Conservation (phyloP, 176 grass and related monocot species). For the Tillandsia fasciculata region DNA sequence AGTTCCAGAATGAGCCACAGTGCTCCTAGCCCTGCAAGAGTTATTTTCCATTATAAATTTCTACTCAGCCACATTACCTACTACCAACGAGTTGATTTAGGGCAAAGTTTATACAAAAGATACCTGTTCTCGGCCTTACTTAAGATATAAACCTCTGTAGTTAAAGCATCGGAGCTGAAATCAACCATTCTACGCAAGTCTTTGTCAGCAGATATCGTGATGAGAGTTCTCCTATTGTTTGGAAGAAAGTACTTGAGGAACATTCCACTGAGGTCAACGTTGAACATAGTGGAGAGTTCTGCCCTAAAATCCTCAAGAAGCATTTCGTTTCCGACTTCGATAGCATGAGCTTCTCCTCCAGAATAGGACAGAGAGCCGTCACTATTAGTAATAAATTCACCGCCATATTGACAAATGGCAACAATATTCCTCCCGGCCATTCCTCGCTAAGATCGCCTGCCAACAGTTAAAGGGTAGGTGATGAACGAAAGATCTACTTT, state of each 20-base stretch:
- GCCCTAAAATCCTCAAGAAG: conserved; percentile 60
- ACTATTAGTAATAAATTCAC: conserved; percentile 60
- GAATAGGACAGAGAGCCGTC: conserved; percentile 73
- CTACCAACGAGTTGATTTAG: neutral
- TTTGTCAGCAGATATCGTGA: conserved; percentile 78
- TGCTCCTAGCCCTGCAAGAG: conserved; percentile 43
- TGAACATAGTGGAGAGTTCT: conserved; percentile 73
- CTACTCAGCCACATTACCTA: neutral
- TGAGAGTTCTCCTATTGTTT: conserved; percentile 69
- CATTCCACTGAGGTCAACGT: conserved; percentile 56
- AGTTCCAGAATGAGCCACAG: conserved; percentile 42
- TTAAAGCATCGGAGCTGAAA: conserved; percentile 59
- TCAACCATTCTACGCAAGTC: conserved; percentile 96
- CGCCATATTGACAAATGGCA: conserved; percentile 84
- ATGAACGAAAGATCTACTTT: neutral
- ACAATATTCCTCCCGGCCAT: conserved; percentile 31
- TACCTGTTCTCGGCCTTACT: conserved; percentile 78
- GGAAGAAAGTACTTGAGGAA: conserved; percentile 92
- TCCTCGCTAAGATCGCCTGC: neutral
- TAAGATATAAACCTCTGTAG: conserved; percentile 72
- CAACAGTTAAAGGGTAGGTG: neutral
- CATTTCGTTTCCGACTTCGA: conserved; percentile 59
- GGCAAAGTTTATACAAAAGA: conserved; percentile 4
- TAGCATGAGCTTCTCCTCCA: conserved; percentile 86
- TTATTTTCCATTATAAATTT: neutral